These are phyloP conservation scores for Aquilaria sinensis DNA, from an alignment of 345 rosid genomes.

Conservation along the genomic window DNA sequence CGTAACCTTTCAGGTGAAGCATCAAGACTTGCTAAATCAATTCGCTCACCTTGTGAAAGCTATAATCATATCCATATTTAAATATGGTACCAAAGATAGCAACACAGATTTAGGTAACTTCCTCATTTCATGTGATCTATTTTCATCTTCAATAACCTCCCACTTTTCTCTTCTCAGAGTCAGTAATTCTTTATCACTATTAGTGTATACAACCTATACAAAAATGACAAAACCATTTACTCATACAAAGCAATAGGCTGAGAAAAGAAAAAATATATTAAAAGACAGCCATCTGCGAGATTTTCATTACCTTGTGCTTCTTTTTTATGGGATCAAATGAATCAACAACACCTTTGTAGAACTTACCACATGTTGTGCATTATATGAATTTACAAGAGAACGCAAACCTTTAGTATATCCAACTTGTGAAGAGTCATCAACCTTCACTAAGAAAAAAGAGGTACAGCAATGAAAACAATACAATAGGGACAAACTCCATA, in stretches of 20 bases:
- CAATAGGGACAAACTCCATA: too few species aligned
- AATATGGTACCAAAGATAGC: background rate
- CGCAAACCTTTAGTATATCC: background rate
- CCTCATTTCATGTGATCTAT: slow-evolving; percentile 45
- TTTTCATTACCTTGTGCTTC: slow-evolving; percentile 65
- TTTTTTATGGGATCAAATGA: slow-evolving; percentile 54
- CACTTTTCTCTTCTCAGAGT: slow-evolving; percentile 56
- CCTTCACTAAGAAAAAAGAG: background rate
- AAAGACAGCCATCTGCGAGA: background rate
- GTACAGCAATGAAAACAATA: background rate
- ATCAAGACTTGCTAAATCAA: slow-evolving; percentile 32
- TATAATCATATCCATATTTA: slow-evolving; percentile 5
- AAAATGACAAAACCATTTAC: background rate
- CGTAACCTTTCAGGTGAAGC: slow-evolving; percentile 48
- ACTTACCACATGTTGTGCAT: slow-evolving; percentile 41
- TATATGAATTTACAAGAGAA: slow-evolving; percentile 8
- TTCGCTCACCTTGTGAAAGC: slow-evolving; percentile 47
- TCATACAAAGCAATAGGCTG: background rate
- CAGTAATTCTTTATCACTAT: slow-evolving; percentile 71
- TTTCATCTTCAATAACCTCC: slow-evolving; percentile 33
- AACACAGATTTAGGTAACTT: slow-evolving; percentile 3
- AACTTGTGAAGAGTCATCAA: background rate
- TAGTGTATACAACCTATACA: slow-evolving; percentile 59
- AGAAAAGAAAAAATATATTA: slow-evolving; percentile 1
- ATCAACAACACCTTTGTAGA: slow-evolving; percentile 56